Evolutionary conservation across 495 filamentous ascomycete genomes (phyloP), one percentile per base, ranked within the genome.

Genomic region (Aspergillus leporis): DNA sequence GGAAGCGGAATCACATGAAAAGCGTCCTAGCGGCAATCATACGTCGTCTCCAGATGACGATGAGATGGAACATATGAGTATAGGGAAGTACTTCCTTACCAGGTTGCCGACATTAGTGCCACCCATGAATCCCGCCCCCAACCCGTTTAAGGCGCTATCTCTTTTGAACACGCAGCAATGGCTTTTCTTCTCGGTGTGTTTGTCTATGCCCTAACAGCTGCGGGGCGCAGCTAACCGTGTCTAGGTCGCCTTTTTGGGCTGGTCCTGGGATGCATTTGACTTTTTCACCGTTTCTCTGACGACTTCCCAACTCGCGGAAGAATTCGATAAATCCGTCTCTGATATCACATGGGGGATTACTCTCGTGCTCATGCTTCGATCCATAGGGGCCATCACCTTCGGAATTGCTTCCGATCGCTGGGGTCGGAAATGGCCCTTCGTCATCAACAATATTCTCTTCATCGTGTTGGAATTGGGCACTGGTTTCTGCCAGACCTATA

Each of bases 281-380:
- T 96, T 96, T 79, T 96, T 96, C 78, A 93, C 90, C 60, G 90
- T 94, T 63, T 90, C 87, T 7, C 70, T 96, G 55, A 92, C 90
- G 0, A 84, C 91, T 21, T 71, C 74, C 5, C 72, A 91, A 31
- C 78, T 96, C 28, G 86, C 90, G 25, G 71, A 85, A 62, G 70
- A 74, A 2, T 96, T 94, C 63, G 79, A 78, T 57, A 84, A 82
- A 62, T 74, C 80, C 45, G 87, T 87, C 36, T 83, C 87, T 4
- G 85, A 94, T 41, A 94, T 96, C 57, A 93, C 91, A 23, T 95
- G 91, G 91, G 91, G 91, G 22, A 96, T 96, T 56, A 96, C 91
- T 0, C 79, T 92, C 14, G 89, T 92, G 58, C 79, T 93, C 7
- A 92, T 93, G 89, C 81, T 92, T 60, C 78, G 89, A 53, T 88